Evolutionary conservation across 345 rosid species (phyloP), one percentile per base, ranked within the genome.

Genomic region (Moringa oleifera): DNA sequence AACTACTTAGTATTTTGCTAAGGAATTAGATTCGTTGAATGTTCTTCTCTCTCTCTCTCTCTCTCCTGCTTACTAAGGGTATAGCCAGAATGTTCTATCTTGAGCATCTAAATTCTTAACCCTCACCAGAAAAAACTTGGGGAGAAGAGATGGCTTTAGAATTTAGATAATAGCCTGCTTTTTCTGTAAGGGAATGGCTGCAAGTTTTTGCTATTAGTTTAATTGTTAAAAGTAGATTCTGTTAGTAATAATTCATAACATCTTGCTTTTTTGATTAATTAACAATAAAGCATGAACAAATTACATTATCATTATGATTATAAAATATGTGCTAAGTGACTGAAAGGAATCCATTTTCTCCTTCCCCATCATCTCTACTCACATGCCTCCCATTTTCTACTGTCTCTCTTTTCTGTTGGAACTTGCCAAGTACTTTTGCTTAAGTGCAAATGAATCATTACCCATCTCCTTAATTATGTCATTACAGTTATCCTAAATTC

Each of bases 241-340:
- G 45, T 36, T 51, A 23, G 31, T 20, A 41, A 45, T 63, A 25
- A 62, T 62, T 51, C 65, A 51, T 56, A 16, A 33, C 22, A 23
- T 24, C 15, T 51, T 13, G 0, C 25, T 50, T n/a, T 52, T 51
- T 23, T 25, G 7, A 23, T 20, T 22, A 11, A 18, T 33, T 33
- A 33, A 33, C 11, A 33, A 9, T 25, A 19, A 62, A 36, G 53
- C 31, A 31, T 45, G 18, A 37, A 16, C 53, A 53, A 51, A 56
- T 57, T 50, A 61, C 28, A 50, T 61, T 49, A 51, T 69, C 68
- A 63, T n/a, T n/a, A n/a, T 33, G 37, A 33, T 69, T 63, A 53
- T n/a, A 18, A 53, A 4, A 20, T 15, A 53, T 45, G n/a, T 25
- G n/a, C 4, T 20, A 24, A 7, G 37, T 36, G n/a, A 22, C 19